Base-by-base conservation (phyloP, 2,329 filamentous ascomycete genomes). In the Fusarium oxysporum region DNA sequence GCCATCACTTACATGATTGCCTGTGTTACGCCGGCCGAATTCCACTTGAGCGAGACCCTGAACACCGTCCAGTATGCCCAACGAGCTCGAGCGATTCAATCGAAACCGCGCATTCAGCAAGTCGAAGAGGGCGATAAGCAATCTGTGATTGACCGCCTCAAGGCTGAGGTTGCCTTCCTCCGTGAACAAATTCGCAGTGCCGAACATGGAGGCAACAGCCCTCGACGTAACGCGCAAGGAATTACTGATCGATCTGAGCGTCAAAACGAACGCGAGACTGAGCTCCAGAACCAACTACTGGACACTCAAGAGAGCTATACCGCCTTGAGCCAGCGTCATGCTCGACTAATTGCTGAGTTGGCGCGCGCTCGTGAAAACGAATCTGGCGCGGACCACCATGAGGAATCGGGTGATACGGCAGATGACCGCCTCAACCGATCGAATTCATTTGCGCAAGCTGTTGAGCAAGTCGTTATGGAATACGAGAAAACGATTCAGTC, bases 1-100 rank as follows among this genome's bases (percentile, higher is more conserved):
- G 96, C 96, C 40, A 97, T 98, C 80, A 99, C 96, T 1, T 99
- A 98, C 84, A 98, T 99, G 96, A 96, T 99, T 83, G 96, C 96
- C 13, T 99, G 96, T 83, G 95, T 99, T 35, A 99, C 96, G 2
- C 96, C 95, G 0, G 94, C 96, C 19, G 95, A 98, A 80, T 99
- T 99, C 80, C 96, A 99, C 81, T 86, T 99, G 48, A 98, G 95
- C 83, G 96, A 99, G 83, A 98, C 97, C 0, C 86, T 99, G 65
- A 99, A 99, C 81, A 99, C 96, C 0, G 94, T 99, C 28, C 93
- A 98, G 81, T 99, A 99, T 83, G 96, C 96, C 11, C 96, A 98
- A 84, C 91, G 96, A 73, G 97, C 96, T 71, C 92, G 96, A 73
- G 95, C 95, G 4, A 99, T 99, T 68, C 96, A 99, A 85, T 97